A percentile compares a stretch with the other conserved stretches of the same genome.
Conservation (phyloP, 495 filamentous ascomycete genomes). For the Halenospora varia region DNA sequence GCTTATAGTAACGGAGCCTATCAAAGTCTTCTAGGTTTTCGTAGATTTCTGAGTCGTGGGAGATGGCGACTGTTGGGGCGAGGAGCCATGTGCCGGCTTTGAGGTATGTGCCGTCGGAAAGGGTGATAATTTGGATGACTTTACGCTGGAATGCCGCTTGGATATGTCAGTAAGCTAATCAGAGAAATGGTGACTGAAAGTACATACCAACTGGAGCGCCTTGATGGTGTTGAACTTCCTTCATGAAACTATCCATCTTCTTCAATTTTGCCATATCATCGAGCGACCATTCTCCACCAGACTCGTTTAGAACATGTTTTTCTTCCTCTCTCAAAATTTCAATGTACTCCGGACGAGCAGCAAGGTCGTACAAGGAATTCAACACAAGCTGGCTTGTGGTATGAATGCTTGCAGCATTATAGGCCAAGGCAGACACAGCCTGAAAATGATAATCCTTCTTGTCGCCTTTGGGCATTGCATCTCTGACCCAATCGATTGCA, state of each 20-base stretch:
- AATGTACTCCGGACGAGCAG: constrained; percentile 39
- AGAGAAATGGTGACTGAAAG: neutral
- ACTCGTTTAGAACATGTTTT: neutral
- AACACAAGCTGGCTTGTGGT: neutral
- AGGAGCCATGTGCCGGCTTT: constrained; percentile 34
- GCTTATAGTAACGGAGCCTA: constrained; percentile 45
- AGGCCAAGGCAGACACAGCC: neutral
- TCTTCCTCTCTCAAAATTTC: constrained; percentile 50
- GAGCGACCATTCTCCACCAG: neutral
- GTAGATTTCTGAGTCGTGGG: constrained; percentile 18
- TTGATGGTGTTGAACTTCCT: constrained; percentile 37
- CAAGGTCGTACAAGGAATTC: constrained; percentile 38
- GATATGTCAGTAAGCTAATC: constrained; percentile 18
- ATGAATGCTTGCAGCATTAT: neutral
- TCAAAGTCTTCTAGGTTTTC: constrained; percentile 41
- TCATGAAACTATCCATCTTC: constrained; percentile 50
- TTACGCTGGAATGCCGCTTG: constrained; percentile 31
- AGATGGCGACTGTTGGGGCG: constrained; percentile 15
- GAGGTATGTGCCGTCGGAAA: constrained; percentile 37
- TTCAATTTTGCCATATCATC: constrained; percentile 36
- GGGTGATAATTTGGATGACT: constrained; percentile 33
- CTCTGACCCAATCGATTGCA: constrained; percentile 27
- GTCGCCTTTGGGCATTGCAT: neutral
- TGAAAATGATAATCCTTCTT: neutral
- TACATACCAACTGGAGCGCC: neutral